Conservation (phyloP, 768 basidiomycete species). For the Phanerochaete carnosa region DNA sequence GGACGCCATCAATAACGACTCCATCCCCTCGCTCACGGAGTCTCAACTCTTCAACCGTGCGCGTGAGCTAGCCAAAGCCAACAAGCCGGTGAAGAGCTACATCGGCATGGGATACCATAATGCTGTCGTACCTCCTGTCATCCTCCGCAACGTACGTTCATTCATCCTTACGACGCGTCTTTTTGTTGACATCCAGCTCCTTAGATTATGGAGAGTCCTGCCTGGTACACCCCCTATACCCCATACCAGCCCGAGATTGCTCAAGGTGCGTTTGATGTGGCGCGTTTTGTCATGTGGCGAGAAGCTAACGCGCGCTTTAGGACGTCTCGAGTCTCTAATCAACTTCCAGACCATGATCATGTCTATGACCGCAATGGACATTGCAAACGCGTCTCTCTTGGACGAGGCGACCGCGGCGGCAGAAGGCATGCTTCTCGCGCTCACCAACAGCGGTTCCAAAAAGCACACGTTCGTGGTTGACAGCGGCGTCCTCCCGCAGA, state of each 20-base stretch:
- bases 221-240: constrained; percentile 97
- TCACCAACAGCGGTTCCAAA: constrained; percentile 60
- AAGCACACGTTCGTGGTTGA: constrained; percentile 87
- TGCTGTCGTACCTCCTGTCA: constrained; percentile 93
- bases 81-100: constrained; percentile 85
- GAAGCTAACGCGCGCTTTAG: constrained; percentile 34
- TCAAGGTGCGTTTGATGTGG: constrained; percentile 60
- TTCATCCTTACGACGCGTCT: neutral
- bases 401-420: constrained; percentile 96
- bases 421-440: constrained; percentile 96
- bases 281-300: neutral
- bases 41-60: constrained; percentile 76
- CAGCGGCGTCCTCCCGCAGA: constrained; percentile 80
- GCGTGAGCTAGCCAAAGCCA: constrained; percentile 70
- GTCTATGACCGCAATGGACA: constrained; percentile 91
- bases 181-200: constrained; percentile 6
- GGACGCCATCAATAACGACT: constrained; percentile 56
- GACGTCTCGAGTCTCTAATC: constrained; percentile 92
- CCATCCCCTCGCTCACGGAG: constrained; percentile 80
- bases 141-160: constrained; percentile 77
- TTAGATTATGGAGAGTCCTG: constrained; percentile 90
- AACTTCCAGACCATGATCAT: constrained; percentile 97
- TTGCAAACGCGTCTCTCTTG: constrained; percentile 92
- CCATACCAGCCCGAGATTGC: constrained; percentile 97
- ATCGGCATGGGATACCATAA: constrained; percentile 99